Evolutionary conservation across 345 rosid genomes (phyloP).

Genomic region (Rhodamnia argentea): DNA sequence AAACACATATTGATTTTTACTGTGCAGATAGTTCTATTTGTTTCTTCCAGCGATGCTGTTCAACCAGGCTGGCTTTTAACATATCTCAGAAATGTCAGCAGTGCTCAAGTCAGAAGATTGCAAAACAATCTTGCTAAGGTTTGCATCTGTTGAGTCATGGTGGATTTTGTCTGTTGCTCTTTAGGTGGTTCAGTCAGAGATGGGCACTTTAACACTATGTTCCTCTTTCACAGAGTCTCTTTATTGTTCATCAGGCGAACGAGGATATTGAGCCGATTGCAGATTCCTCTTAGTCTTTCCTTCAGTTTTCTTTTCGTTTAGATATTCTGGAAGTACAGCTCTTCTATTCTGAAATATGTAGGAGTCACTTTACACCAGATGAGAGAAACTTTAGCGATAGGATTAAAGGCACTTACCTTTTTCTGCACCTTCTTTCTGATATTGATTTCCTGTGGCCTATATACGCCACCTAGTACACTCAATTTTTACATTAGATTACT

Average conservation of each 20-base stretch:
- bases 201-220: background rate
- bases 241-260: background rate
- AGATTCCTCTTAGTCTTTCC: background rate
- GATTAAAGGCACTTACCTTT: background rate
- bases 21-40: conserved; percentile 66
- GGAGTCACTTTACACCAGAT: background rate
- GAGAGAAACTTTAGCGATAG: background rate
- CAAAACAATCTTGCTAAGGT: conserved; percentile 66
- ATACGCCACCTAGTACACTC: background rate
- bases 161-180: background rate
- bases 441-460: background rate
- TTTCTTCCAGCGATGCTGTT: conserved; percentile 74
- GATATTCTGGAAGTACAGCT: background rate
- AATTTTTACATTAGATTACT: background rate
- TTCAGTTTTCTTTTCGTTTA: background rate
- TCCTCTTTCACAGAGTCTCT: background rate
- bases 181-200: background rate
- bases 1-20: background rate
- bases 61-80: conserved; percentile 74
- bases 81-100: conserved; percentile 45
- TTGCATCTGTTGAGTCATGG: conserved; percentile 5
- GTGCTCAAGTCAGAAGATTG: conserved; percentile 44
- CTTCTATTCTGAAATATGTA: background rate
- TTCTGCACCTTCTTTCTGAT: background rate
- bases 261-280: background rate